A percentile compares a stretch with the other conserved stretches of the same genome.
Conservation (phyloP, 306 rosid species). For the Vigna angularis region DNA sequence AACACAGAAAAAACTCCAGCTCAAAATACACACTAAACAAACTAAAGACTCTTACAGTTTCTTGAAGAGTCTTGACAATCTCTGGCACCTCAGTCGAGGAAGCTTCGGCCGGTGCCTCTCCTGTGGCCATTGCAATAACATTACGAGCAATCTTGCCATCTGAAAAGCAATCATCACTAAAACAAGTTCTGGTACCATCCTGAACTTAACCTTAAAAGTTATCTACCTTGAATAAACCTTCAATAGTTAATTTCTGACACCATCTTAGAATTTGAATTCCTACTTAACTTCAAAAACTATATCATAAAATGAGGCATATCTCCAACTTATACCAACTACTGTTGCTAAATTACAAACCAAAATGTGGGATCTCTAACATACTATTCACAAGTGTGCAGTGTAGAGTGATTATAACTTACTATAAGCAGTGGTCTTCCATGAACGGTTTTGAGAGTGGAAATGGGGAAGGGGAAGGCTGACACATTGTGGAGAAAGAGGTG, state of each 20-base stretch:
- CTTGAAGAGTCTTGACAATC: slow-evolving; percentile 67
- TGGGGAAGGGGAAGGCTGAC: slow-evolving; percentile 74
- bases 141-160: slow-evolving; percentile 79
- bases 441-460: slow-evolving; percentile 59
- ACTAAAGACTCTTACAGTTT: slow-evolving; percentile 56
- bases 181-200: neutral
- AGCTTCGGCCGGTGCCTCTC: slow-evolving; percentile 85
- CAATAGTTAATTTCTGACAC: too few species aligned
- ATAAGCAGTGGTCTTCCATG: slow-evolving; percentile 66
- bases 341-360: neutral
- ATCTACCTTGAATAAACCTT: too few species aligned
- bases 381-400: neutral
- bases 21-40: neutral
- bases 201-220: too few species aligned
- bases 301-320: too few species aligned
- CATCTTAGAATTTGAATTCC: too few species aligned
- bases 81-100: slow-evolving; percentile 74
- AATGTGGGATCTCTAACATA: neutral
- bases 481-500: slow-evolving; percentile 70
- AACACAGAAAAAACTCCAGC: neutral
- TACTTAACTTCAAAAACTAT: too few species aligned
- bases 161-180: slow-evolving; percentile 10
- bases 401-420: slow-evolving; percentile 58
- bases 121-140: slow-evolving; percentile 91
- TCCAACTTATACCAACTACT: neutral